Evolutionary conservation across 108 stramenopile species (phyloP).

Genomic region (Phaeodactylum tricornutum): DNA sequence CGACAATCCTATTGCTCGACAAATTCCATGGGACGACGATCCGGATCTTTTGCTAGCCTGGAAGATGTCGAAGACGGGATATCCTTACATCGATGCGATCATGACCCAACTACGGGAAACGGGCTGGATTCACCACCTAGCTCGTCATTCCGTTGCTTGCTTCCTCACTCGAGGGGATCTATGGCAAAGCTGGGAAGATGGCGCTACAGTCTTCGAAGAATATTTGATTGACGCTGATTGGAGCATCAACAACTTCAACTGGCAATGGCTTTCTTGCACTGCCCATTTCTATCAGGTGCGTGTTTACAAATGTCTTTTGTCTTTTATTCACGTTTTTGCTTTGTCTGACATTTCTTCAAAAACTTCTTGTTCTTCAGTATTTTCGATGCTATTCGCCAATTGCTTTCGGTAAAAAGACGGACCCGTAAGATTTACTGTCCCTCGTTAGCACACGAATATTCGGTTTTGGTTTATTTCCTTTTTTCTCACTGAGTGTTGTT

Average conservation of each 20-base stretch:
- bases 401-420: conserved; percentile 86
- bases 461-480: conserved; percentile 1
- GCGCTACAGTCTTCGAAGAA: conserved; percentile 72
- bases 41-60: conserved; percentile 61
- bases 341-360: too few relatives aligned
- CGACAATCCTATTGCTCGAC: conserved; percentile 60
- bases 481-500: too few relatives aligned
- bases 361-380: too few relatives aligned
- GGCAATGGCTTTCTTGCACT: conserved; percentile 89
- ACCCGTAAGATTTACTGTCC: conserved; percentile 31
- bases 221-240: conserved; percentile 92
- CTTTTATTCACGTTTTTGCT: too few relatives aligned
- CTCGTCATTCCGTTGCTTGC: conserved; percentile 92
- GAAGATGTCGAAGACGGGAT: conserved; percentile 89
- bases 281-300: conserved; percentile 88
- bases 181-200: conserved; percentile 92
- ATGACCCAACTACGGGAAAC: conserved; percentile 87
- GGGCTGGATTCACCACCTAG: conserved; percentile 97
- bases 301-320: too few relatives aligned
- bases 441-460: too few relatives aligned
- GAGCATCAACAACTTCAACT: conserved; percentile 91
- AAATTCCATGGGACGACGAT: conserved; percentile 86
- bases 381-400: conserved; percentile 93
- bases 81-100: conserved; percentile 93
- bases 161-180: conserved; percentile 96